phyloP scores from a whole-genome alignment of 768 basidiomycete species.

The Suillus subluteus region DNA sequence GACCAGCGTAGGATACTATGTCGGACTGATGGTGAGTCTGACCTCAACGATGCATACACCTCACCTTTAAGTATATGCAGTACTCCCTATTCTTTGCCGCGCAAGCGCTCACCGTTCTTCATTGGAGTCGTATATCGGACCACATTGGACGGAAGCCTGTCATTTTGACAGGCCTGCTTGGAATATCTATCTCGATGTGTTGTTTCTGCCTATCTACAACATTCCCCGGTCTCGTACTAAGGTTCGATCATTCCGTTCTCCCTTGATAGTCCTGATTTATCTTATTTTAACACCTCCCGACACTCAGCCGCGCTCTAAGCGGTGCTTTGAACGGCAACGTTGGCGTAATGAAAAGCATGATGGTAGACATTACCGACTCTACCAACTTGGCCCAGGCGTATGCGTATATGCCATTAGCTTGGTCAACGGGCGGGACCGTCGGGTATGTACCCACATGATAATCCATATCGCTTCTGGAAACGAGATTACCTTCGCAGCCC shows the following conservation, averaged over 20 bases:
- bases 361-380: constrained; percentile 73
- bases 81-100: constrained; percentile 82
- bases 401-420: constrained; percentile 63
- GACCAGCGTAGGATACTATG: constrained; percentile 74
- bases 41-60: not conserved
- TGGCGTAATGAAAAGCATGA: constrained; percentile 74
- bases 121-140: constrained; percentile 78
- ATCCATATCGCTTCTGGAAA: not conserved
- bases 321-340: constrained; percentile 74
- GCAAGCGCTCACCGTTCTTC: constrained; percentile 70
- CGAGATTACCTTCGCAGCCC: constrained; percentile 45
- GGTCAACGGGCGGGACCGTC: constrained; percentile 46
- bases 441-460: constrained; percentile 39
- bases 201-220: constrained; percentile 76
- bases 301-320: constrained; percentile 60
- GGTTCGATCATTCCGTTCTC: constrained; percentile 26
- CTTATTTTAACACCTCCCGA: constrained; percentile 8
- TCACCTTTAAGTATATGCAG: constrained; percentile 38
- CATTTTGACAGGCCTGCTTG: constrained; percentile 65
- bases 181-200: constrained; percentile 71
- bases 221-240: constrained; percentile 64
- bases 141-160: constrained; percentile 76
- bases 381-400: constrained; percentile 72
- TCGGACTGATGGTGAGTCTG: constrained; percentile 64
- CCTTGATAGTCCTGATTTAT: constrained; percentile 2